These are phyloP conservation scores for Penicillium crystallinum DNA, from an alignment of 495 filamentous ascomycete species.

Conservation along the genomic window DNA sequence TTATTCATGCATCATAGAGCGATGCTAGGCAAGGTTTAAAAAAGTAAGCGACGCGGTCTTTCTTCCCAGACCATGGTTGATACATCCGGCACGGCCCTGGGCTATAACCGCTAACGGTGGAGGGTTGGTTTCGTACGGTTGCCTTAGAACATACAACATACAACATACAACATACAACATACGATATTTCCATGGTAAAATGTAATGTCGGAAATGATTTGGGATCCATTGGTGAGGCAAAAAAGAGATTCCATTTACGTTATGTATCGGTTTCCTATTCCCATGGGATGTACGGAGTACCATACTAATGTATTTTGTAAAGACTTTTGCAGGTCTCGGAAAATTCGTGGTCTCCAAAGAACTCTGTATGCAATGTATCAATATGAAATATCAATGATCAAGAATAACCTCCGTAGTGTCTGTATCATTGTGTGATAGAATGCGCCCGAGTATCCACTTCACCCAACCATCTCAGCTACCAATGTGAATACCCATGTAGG, in stretches of 20 bases:
- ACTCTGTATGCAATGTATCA: conserved; percentile 3
- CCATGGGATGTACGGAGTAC: conserved; percentile 7
- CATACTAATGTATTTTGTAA: conserved; percentile 5
- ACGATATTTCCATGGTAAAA: conserved; percentile 15
- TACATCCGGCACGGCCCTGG: conserved; percentile 23
- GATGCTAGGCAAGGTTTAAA: background rate
- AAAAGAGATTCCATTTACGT: conserved; percentile 1
- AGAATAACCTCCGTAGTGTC: background rate
- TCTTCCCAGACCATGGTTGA: conserved; percentile 18
- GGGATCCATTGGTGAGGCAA: background rate
- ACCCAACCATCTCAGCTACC: background rate
- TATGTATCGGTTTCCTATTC: background rate
- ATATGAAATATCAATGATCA: background rate
- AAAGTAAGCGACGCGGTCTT: background rate
- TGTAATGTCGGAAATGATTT: background rate
- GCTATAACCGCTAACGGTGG: conserved; percentile 25
- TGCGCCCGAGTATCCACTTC: background rate
- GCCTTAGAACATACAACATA: background rate
- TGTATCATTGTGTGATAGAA: background rate
- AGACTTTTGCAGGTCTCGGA: conserved; percentile 11
- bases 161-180: conserved; percentile 1
- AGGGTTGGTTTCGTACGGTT: conserved; percentile 12
- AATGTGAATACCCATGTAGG: too few relatives aligned
- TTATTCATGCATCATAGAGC: background rate
- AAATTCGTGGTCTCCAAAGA: background rate